Evolutionary conservation across 2,329 filamentous ascomycete genomes (phyloP).

Genomic region (Nemania sp.): DNA sequence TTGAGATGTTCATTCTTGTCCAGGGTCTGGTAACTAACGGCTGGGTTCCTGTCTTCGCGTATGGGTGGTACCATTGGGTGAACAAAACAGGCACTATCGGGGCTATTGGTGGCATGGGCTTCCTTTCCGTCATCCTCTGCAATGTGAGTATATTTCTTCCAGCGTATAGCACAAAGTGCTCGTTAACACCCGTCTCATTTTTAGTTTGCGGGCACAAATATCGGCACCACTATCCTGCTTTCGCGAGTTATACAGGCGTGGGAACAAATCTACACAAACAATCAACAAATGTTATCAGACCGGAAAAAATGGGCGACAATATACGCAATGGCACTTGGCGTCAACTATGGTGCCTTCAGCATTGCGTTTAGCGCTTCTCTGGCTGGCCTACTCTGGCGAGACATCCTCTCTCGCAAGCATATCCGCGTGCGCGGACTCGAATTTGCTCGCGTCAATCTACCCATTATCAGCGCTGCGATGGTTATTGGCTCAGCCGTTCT

Average conservation of each 20-base stretch:
- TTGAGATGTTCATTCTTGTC: slow-evolving; percentile 80
- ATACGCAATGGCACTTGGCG: slow-evolving; percentile 79
- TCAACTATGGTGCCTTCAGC: slow-evolving; percentile 81
- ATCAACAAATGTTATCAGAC: slow-evolving; percentile 65
- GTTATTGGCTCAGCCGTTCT: slow-evolving; percentile 66
- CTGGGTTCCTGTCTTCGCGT: slow-evolving; percentile 78
- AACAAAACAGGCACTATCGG: slow-evolving; percentile 75
- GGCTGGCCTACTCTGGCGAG: slow-evolving; percentile 78
- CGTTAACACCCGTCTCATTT: neutral
- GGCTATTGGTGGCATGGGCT: slow-evolving; percentile 78
- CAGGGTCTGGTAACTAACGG: slow-evolving; percentile 79
- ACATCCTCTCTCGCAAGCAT: slow-evolving; percentile 75
- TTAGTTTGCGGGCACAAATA: slow-evolving; percentile 81
- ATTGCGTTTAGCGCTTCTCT: slow-evolving; percentile 78
- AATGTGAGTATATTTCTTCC: slow-evolving; percentile 66
- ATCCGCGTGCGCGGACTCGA: slow-evolving; percentile 73
- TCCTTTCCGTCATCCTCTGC: slow-evolving; percentile 76
- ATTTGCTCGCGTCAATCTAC: slow-evolving; percentile 76
- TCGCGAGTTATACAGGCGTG: slow-evolving; percentile 78
- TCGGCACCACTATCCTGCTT: slow-evolving; percentile 79
- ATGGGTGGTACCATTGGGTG: slow-evolving; percentile 81
- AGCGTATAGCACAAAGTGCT: neutral
- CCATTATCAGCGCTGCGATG: slow-evolving; percentile 77
- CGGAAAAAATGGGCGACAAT: slow-evolving; percentile 80
- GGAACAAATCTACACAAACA: slow-evolving; percentile 67